These are phyloP conservation scores for Cucumis cinereus DNA, from an alignment of 306 rosid genomes.

Conservation along the genomic window DNA sequence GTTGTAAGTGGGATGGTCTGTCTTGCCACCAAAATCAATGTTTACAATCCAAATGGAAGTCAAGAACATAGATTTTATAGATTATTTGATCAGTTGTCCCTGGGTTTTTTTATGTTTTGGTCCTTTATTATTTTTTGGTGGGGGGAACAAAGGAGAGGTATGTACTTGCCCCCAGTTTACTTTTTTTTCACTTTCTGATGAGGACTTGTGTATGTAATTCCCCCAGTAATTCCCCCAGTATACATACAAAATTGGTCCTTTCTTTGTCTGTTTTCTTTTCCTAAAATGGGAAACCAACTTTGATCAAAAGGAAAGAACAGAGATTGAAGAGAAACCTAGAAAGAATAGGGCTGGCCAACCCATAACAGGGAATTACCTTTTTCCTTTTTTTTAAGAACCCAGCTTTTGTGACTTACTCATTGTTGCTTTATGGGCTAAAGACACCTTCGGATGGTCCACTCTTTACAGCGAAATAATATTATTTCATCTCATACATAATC, in stretches of 20 bases:
- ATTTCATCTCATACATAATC: background rate
- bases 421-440: background rate
- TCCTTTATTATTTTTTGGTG: background rate
- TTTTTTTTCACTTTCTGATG: background rate
- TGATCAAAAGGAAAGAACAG: background rate
- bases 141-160: background rate
- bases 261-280: background rate
- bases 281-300: background rate
- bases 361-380: background rate
- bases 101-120: too few species aligned
- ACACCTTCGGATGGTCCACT: background rate
- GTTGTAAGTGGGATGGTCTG: background rate
- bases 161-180: too few species aligned
- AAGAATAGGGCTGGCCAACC: background rate
- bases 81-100: too few species aligned
- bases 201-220: background rate
- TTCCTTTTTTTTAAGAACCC: background rate
- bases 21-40: background rate
- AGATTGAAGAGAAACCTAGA: background rate
- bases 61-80: background rate
- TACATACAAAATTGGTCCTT: background rate
- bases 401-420: background rate
- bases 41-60: background rate
- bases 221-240: too few species aligned
- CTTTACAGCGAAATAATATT: background rate